Conservation (phyloP, 148 eudicot genomes). For the Arctostaphylos glauca region DNA sequence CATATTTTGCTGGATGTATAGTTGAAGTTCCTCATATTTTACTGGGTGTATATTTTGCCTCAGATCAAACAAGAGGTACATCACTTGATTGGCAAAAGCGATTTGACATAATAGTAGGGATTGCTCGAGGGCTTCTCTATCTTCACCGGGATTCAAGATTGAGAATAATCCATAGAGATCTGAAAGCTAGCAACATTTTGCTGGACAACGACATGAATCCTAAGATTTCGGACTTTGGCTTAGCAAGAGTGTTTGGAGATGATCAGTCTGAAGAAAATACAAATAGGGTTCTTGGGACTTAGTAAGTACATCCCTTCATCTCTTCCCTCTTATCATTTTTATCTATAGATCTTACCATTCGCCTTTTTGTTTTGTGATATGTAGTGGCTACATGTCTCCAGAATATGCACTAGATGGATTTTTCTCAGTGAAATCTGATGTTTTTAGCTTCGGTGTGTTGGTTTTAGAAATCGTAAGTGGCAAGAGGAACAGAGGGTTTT, state of each 20-base stretch:
- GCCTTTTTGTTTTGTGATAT: not conserved
- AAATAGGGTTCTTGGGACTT: slow-evolving; percentile 18
- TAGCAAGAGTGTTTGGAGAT: slow-evolving; percentile 13
- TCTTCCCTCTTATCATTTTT: not conserved
- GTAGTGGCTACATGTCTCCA: slow-evolving; percentile 54
- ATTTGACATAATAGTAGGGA: slow-evolving; percentile 17
- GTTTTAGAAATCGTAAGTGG: slow-evolving; percentile 44
- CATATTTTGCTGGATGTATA: not conserved
- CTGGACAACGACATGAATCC: slow-evolving; percentile 13
- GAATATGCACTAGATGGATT: slow-evolving; percentile 47
- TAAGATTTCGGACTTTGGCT: slow-evolving; percentile 8
- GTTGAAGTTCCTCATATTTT: not conserved
- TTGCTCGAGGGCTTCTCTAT: slow-evolving; percentile 23
- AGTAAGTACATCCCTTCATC: not conserved
- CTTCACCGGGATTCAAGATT: slow-evolving; percentile 28
- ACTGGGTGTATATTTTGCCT: too few relatives aligned
- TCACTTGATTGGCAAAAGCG: slow-evolving; percentile 15
- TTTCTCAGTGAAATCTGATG: slow-evolving; percentile 48
- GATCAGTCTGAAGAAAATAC: slow-evolving; percentile 13
- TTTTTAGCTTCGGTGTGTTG: slow-evolving; percentile 50
- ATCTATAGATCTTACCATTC: not conserved
- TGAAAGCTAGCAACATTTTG: slow-evolving; percentile 19
- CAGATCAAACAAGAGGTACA: slow-evolving; percentile 19
- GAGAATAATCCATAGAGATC: slow-evolving; percentile 24
- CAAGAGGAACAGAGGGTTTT: slow-evolving; percentile 27